These are phyloP conservation scores for Lunularia cruciata DNA, from an alignment of 225 moss, liverwort and hornwort genomes.

Conservation along the genomic window DNA sequence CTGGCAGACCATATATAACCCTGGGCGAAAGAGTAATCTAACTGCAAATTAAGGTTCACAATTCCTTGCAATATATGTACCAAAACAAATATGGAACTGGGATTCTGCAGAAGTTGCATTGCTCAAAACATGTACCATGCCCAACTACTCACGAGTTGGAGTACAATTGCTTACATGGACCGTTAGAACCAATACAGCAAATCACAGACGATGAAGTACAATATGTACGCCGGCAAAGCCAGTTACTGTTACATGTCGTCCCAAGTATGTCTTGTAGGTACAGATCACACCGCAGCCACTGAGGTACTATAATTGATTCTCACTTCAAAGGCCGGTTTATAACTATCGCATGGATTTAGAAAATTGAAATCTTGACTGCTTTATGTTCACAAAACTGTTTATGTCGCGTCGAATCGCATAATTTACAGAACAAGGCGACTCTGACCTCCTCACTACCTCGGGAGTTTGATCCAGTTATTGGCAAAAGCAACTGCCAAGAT, in stretches of 20 bases:
- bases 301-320: neutral
- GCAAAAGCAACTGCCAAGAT: slow-evolving; percentile 80
- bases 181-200: too few species aligned
- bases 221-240: neutral
- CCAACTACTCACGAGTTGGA: too few species aligned
- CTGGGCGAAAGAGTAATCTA: too few species aligned
- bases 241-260: neutral
- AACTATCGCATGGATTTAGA: neutral
- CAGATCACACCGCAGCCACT: neutral
- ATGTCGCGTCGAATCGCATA: neutral
- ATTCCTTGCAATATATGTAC: too few species aligned
- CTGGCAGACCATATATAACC: too few species aligned
- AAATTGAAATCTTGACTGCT: neutral
- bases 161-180: too few species aligned
- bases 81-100: too few species aligned
- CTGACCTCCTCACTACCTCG: slow-evolving; percentile 32
- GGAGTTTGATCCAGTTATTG: slow-evolving; percentile 87
- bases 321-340: neutral
- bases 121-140: too few species aligned
- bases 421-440: slow-evolving; percentile 7
- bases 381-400: neutral
- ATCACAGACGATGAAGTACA: neutral
- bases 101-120: too few species aligned
- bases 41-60: too few species aligned
- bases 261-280: neutral